Percentiles rank a stretch among this genome's conserved stretches.
These are phyloP conservation scores for Saccharomyces mikatae DNA, from an alignment of 805 yeast species.

Conservation along the genomic window DNA sequence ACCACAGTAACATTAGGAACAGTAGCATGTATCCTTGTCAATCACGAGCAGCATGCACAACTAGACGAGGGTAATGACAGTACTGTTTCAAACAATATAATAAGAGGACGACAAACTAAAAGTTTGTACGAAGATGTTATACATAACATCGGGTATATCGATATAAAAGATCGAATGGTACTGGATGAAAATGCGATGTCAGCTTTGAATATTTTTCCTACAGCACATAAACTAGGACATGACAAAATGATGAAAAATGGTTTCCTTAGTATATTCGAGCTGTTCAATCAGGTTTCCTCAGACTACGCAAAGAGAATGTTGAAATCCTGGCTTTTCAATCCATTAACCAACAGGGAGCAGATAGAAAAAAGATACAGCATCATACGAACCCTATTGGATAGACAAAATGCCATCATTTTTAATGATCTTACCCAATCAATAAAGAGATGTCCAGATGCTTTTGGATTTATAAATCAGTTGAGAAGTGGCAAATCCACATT, in stretches of 20 bases:
- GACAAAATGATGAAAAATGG: slow-evolving; percentile 12
- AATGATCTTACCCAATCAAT: slow-evolving; percentile 16
- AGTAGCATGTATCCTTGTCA: slow-evolving; percentile 5
- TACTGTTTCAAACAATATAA: background rate
- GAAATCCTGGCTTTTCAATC: slow-evolving; percentile 31
- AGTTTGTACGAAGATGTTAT: slow-evolving; percentile 1
- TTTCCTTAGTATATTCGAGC: slow-evolving; percentile 14
- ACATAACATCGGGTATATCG: slow-evolving; percentile 2
- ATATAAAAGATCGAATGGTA: slow-evolving; percentile 13
- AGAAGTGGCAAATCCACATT: slow-evolving; percentile 23
- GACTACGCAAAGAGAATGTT: slow-evolving; percentile 27
- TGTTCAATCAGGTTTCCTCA: slow-evolving; percentile 21
- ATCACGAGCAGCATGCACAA: background rate
- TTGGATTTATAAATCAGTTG: slow-evolving; percentile 14
- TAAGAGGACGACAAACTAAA: background rate
- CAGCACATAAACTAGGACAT: slow-evolving; percentile 5
- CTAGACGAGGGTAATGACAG: background rate
- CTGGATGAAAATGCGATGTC: slow-evolving; percentile 20
- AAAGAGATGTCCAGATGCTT: slow-evolving; percentile 28
- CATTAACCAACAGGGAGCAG: slow-evolving; percentile 21
- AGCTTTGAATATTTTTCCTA: slow-evolving; percentile 22
- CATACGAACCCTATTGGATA: slow-evolving; percentile 20
- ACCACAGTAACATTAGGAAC: slow-evolving; percentile 8
- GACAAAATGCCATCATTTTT: slow-evolving; percentile 12
- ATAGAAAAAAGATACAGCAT: slow-evolving; percentile 29